Base-by-base conservation (phyloP, 352 stramenopile genomes). In the Phytophthora pinifolia region DNA sequence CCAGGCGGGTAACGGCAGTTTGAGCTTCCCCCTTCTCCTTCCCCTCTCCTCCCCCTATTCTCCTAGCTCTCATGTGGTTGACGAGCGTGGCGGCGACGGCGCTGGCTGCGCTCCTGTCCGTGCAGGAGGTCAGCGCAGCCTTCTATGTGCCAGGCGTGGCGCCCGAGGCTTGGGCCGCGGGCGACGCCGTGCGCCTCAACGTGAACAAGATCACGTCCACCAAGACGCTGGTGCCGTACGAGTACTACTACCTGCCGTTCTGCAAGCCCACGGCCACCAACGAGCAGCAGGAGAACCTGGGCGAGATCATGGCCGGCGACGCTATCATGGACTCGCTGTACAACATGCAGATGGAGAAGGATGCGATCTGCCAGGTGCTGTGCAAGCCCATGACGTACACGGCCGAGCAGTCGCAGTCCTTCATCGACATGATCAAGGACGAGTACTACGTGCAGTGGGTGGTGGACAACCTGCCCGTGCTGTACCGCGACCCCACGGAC, bases 201-300 rank as follows among this genome's bases (percentile, higher is more conserved):
- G 96, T 98, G 13, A 98, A 99, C 84, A 96, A 98, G 70, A 97
- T 99, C 59, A 98, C 97, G 55, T 98, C 89, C 32, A 97, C 92
- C 37, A 98, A 98, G 71, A 99, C 96, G 42, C 92, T 99, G 53
- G 83, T 99, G 52, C 97, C 96, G 38, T 99, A 98, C 72, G 96
- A 99, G 72, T 99, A 99, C 72, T 99, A 99, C 77, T 96, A 98
- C 68, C 76, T 99, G 22, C 96, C 95, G 48, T 98, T 86, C 63
- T 99, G 90, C 75, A 79, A 82, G 58, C 82, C 84, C 15, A 72
- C 77, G 53, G 53, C 72, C 53, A 96, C 88, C 18, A 79, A 92
- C 36, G 84, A 94, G 65, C 74, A 94, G 59, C 75, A 86, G 45
- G 88, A 97, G 64, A 98, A 98, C 75, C 62, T 98, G 33, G 92